Conservation (phyloP, 163 green algal species). For the Scenedesmus sp. region DNA sequence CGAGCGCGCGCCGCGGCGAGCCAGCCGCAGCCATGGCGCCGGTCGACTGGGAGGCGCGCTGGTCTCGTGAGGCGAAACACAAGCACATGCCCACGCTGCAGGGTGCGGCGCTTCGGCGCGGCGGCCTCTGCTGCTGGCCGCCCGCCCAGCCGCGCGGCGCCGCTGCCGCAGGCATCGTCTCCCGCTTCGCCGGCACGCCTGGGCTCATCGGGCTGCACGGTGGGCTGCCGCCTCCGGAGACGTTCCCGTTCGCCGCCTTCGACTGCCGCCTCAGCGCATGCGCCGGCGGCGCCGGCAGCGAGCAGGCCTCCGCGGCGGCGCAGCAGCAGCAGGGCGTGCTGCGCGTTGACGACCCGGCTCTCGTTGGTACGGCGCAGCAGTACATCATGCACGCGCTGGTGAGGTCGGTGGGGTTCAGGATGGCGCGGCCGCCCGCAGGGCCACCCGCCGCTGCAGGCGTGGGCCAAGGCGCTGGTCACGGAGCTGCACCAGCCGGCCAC, state of each 20-base stretch:
- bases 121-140: no score
- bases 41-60: no score
- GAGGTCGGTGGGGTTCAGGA: neutral
- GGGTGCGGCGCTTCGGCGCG: no score
- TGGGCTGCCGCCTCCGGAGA: slow-evolving; percentile 36
- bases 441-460: slow-evolving; percentile 22
- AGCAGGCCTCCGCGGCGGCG: neutral
- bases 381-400: slow-evolving; percentile 33
- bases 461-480: neutral
- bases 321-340: neutral
- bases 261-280: neutral
- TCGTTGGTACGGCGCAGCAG: slow-evolving; percentile 26
- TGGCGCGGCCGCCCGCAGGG: slow-evolving; percentile 15
- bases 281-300: neutral
- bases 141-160: no score
- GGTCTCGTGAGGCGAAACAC: no score
- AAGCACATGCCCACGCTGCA: no score
- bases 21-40: no score
- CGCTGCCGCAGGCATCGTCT: slow-evolving; percentile 32
- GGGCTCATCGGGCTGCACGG: slow-evolving; percentile 49
- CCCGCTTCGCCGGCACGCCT: slow-evolving; percentile 3
- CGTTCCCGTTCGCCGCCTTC: slow-evolving; percentile 43
- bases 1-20: no score
- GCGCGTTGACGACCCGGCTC: slow-evolving; percentile 19
- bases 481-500: slow-evolving; percentile 20